These are phyloP conservation scores for Pichia sp. DNA, from an alignment of 1,139 yeast species.

Conservation along the genomic window DNA sequence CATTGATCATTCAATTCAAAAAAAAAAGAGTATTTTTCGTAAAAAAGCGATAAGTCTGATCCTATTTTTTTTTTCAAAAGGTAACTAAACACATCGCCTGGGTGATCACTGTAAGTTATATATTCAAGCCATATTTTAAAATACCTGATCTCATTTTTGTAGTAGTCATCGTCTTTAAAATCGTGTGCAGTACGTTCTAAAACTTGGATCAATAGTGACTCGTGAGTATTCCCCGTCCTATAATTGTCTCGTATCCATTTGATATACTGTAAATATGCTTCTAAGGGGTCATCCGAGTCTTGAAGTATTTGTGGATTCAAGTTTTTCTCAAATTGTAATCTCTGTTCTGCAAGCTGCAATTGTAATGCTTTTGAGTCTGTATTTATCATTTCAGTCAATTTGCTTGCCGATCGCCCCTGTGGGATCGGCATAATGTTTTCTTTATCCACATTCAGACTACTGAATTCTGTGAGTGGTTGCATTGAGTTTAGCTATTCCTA, in stretches of 20 bases:
- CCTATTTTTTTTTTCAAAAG: constrained; percentile 77
- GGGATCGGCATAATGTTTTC: constrained; percentile 72
- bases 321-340: constrained; percentile 32
- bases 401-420: constrained; percentile 67
- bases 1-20: constrained; percentile 52
- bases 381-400: constrained; percentile 47
- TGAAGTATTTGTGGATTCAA: constrained; percentile 43
- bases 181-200: constrained; percentile 70
- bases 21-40: constrained; percentile 74
- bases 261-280: constrained; percentile 65
- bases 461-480: constrained; percentile 38
- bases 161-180: constrained; percentile 61
- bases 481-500: constrained; percentile 5
- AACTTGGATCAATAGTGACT: constrained; percentile 62
- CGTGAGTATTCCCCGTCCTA: constrained; percentile 65
- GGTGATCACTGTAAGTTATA: constrained; percentile 64
- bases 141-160: constrained; percentile 79
- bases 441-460: constrained; percentile 63
- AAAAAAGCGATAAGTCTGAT: constrained; percentile 58
- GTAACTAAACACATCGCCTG: constrained; percentile 68
- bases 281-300: constrained; percentile 72
- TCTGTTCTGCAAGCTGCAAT: constrained; percentile 34
- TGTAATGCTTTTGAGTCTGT: constrained; percentile 33
- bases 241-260: constrained; percentile 64
- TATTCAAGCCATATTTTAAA: constrained; percentile 78